Percentiles rank a stretch among this genome's conserved stretches.
These are phyloP conservation scores for Macrophomina pseudophaseolina DNA, from an alignment of 2,329 filamentous ascomycete genomes.

Conservation along the genomic window DNA sequence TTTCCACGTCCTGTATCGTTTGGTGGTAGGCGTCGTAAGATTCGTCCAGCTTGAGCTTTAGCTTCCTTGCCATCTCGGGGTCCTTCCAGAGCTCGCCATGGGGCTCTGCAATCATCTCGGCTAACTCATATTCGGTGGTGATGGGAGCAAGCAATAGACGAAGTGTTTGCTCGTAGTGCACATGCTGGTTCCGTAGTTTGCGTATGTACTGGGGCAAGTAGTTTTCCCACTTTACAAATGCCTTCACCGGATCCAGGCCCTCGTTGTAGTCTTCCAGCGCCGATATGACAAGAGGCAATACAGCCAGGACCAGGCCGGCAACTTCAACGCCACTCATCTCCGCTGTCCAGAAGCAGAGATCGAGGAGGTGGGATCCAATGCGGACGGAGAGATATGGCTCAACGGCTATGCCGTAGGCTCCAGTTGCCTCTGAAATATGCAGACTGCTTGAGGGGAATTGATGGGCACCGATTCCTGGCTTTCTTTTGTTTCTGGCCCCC, in stretches of 20 bases:
- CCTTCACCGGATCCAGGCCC: constrained; percentile 47
- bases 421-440: no score
- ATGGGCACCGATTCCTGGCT: background rate
- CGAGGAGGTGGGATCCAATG: background rate
- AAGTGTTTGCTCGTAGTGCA: constrained; percentile 44
- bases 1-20: constrained; percentile 43
- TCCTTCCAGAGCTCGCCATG: constrained; percentile 41
- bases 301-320: constrained; percentile 40
- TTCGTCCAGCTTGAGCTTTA: constrained; percentile 41
- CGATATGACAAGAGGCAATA: constrained; percentile 45
- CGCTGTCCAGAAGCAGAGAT: background rate
- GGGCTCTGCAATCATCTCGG: constrained; percentile 42
- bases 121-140: constrained; percentile 42
- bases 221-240: constrained; percentile 42
- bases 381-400: background rate
- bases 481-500: background rate
- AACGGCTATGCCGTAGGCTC: no score
- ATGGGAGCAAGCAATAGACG: constrained; percentile 44
- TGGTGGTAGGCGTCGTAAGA: constrained; percentile 42
- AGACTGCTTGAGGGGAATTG: background rate
- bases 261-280: constrained; percentile 44
- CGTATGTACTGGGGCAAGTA: constrained; percentile 43
- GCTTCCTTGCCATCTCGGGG: constrained; percentile 35
- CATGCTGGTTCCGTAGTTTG: constrained; percentile 44
- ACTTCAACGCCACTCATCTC: constrained; percentile 33